Percentiles rank a stretch among this genome's conserved stretches.
These are phyloP conservation scores for Phaeosphaeria sp. DNA, from an alignment of 2,329 filamentous ascomycete species.

Conservation along the genomic window DNA sequence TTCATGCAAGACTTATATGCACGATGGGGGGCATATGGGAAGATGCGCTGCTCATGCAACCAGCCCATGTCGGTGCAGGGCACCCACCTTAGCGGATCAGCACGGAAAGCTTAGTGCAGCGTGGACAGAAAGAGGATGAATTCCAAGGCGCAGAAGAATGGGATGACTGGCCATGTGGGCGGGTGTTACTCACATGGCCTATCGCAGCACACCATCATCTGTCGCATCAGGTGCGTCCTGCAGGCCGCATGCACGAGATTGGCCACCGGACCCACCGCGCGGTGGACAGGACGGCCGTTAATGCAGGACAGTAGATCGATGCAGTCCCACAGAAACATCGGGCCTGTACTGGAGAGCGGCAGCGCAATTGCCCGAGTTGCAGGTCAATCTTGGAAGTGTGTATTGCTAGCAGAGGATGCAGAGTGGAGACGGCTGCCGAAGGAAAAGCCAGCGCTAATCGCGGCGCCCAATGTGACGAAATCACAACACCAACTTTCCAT, in stretches of 20 bases:
- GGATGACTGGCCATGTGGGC: conserved; percentile 41
- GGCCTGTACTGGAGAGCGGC: conserved; percentile 19
- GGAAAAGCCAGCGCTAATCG: conserved; percentile 17
- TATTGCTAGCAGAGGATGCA: conserved; percentile 5
- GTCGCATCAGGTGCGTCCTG: conserved; percentile 36
- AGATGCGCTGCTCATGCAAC: conserved; percentile 25
- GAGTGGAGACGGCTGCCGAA: conserved; percentile 21
- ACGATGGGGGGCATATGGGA: conserved; percentile 16
- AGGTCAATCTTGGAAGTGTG: background rate
- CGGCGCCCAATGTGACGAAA: conserved; percentile 20
- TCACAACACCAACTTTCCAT: conserved; percentile 21
- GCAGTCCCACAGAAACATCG: conserved; percentile 18
- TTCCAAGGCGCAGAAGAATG: conserved; percentile 38
- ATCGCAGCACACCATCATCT: conserved; percentile 27
- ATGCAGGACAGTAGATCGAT: conserved; percentile 44
- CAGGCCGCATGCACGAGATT: conserved; percentile 34
- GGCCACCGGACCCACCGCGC: conserved; percentile 33
- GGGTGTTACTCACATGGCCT: conserved; percentile 33
- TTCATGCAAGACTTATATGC: conserved; percentile 40
- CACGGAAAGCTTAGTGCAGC: conserved; percentile 47
- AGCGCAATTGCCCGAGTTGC: conserved; percentile 24
- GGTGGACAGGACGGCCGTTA: conserved; percentile 32
- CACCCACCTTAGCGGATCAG: conserved; percentile 44
- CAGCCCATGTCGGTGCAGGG: conserved; percentile 32
- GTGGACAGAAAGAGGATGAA: conserved; percentile 34